Evolutionary conservation across 371 early-diverging fungal genomes (phyloP).

Genomic region (Syncephalastrum contaminatum): DNA sequence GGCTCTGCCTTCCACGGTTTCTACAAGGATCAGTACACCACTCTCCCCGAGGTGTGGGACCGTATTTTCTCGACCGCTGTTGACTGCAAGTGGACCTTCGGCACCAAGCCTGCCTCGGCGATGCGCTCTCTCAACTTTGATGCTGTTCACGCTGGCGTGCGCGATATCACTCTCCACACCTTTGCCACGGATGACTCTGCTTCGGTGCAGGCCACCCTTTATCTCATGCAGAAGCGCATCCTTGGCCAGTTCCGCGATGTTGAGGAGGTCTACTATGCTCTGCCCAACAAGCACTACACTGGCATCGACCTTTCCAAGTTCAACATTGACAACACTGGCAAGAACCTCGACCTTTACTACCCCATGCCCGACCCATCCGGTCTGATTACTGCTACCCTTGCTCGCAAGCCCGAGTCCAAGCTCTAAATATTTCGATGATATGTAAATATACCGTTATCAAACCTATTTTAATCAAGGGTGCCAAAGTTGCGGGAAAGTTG

Average conservation of each 20-base stretch:
- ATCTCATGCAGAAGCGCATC: slow-evolving; percentile 67
- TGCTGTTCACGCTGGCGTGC: slow-evolving; percentile 57
- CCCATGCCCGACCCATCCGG: slow-evolving; percentile 80
- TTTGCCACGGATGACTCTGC: slow-evolving; percentile 75
- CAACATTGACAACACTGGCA: slow-evolving; percentile 71
- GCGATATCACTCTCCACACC: slow-evolving; percentile 61
- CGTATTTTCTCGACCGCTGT: slow-evolving; percentile 82
- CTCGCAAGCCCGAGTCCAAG: slow-evolving; percentile 53
- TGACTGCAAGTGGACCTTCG: slow-evolving; percentile 69
- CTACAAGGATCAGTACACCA: slow-evolving; percentile 75
- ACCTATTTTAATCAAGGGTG: too few relatives aligned
- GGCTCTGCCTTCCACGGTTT: slow-evolving; percentile 82
- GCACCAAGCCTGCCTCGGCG: slow-evolving; percentile 26
- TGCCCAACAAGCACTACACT: slow-evolving; percentile 87
- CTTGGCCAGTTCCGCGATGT: slow-evolving; percentile 63
- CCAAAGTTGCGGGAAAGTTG: too few relatives aligned
- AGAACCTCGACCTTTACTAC: slow-evolving; percentile 70
- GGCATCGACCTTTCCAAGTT: slow-evolving; percentile 74
- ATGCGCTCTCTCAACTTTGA: slow-evolving; percentile 56
- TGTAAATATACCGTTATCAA: slow-evolving; percentile 6
- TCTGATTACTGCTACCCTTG: slow-evolving; percentile 71
- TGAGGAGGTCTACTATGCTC: slow-evolving; percentile 68
- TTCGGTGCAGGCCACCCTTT: slow-evolving; percentile 74
- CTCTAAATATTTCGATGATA: slow-evolving; percentile 28
- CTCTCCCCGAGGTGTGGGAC: slow-evolving; percentile 74